Conservation (phyloP, 148 eudicot species). For the Vaccinium corymbosum region DNA sequence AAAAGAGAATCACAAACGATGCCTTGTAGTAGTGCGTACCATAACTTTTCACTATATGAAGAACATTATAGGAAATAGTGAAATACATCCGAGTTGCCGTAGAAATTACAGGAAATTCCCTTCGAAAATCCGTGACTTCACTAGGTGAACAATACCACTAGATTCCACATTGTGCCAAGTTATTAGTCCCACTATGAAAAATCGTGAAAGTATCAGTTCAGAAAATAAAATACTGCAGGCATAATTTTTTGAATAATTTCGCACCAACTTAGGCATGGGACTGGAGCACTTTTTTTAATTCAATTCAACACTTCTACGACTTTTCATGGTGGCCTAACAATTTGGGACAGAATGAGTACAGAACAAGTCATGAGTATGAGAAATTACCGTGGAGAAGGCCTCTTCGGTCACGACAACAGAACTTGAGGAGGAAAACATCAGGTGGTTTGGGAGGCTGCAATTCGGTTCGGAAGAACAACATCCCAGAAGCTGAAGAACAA, state of each 20-base stretch:
- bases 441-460: constrained; percentile 60
- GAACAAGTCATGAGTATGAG: background rate
- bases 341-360: background rate
- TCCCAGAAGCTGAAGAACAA: constrained; percentile 71
- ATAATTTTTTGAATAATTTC: background rate
- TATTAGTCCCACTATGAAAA: background rate
- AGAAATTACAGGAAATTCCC: background rate
- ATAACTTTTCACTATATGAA: background rate
- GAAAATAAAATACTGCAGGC: background rate
- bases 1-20: background rate
- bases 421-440: constrained; percentile 76
- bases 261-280: background rate
- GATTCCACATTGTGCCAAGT: background rate
- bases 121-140: background rate
- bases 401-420: constrained; percentile 61
- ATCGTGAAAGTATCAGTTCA: background rate
- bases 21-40: background rate
- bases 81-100: background rate
- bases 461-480: constrained; percentile 55
- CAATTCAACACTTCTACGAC: too few relatives aligned
- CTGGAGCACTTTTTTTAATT: too few relatives aligned
- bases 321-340: background rate
- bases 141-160: background rate
- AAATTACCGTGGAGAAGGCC: constrained; percentile 82
- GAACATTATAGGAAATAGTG: background rate